These are phyloP conservation scores for Pestalotiopsis sp. DNA, from an alignment of 2,329 filamentous ascomycete genomes.

Conservation along the genomic window DNA sequence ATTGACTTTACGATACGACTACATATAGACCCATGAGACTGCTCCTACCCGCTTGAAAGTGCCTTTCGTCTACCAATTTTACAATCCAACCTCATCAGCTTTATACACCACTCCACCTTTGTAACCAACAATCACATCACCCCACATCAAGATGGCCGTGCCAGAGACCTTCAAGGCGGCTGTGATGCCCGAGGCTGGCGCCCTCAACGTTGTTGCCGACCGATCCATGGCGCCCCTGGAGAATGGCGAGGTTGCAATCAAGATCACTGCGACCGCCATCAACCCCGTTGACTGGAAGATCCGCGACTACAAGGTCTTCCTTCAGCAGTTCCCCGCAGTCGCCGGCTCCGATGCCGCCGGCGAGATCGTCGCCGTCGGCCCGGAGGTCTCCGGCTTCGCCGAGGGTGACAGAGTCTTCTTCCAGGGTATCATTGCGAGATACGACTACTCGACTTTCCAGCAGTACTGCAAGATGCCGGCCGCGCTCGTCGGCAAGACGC, in stretches of 20 bases:
- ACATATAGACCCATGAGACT: too few relatives aligned
- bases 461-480: slow-evolving; percentile 39
- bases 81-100: neutral
- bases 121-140: neutral
- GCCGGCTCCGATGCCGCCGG: slow-evolving; percentile 29
- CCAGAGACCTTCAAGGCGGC: slow-evolving; percentile 22
- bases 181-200: slow-evolving; percentile 16
- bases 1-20: neutral
- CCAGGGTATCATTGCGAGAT: slow-evolving; percentile 35
- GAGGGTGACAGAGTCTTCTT: slow-evolving; percentile 36
- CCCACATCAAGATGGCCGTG: slow-evolving; percentile 15
- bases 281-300: slow-evolving; percentile 41
- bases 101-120: neutral
- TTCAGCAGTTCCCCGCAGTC: slow-evolving; percentile 20
- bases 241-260: slow-evolving; percentile 17
- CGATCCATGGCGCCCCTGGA: slow-evolving; percentile 20
- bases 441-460: slow-evolving; percentile 36
- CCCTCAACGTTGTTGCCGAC: slow-evolving; percentile 19
- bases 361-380: slow-evolving; percentile 21
- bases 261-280: slow-evolving; percentile 31
- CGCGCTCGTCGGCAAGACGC: slow-evolving; percentile 34
- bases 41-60: too few relatives aligned
- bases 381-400: slow-evolving; percentile 22
- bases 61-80: too few relatives aligned
- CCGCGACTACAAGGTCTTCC: slow-evolving; percentile 29